Percentiles rank a stretch among this genome's conserved stretches.
Evolutionary conservation across 805 yeast genomes (phyloP).

Genomic region (Millerago galiae): DNA sequence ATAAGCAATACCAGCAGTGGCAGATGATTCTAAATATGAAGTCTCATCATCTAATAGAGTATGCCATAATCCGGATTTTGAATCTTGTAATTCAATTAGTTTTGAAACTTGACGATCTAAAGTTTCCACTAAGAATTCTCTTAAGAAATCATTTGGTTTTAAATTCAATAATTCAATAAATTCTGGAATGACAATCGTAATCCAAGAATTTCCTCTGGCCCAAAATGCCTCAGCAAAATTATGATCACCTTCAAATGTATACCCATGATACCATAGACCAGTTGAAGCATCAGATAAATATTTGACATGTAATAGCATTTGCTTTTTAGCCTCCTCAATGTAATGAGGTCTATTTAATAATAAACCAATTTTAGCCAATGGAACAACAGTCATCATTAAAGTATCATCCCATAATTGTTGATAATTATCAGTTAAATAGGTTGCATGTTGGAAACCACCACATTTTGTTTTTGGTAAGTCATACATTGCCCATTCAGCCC

Average conservation of each 20-base stretch:
- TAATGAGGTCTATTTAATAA: conserved; percentile 10
- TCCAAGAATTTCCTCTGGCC: conserved; percentile 14
- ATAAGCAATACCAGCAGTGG: conserved; percentile 11
- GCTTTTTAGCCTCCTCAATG: conserved; percentile 11
- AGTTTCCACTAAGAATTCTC: conserved; percentile 9
- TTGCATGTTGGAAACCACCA: conserved; percentile 12
- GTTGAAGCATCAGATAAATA: conserved; percentile 8
- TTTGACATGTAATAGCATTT: conserved; percentile 9
- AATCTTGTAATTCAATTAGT: conserved; percentile 9
- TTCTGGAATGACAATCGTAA: conserved; percentile 12
- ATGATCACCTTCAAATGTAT: conserved; percentile 11
- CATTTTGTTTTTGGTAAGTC: conserved; percentile 10
- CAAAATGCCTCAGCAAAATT: conserved; percentile 11
- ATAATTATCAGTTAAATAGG: conserved; percentile 10
- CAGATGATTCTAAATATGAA: conserved; percentile 10
- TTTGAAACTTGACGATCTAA: conserved; percentile 13
- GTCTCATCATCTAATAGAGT: conserved; percentile 10
- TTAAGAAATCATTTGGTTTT: conserved; percentile 8
- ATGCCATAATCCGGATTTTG: conserved; percentile 10
- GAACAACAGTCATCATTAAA: conserved; percentile 12
- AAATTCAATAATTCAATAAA: conserved; percentile 9
- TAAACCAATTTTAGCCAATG: conserved; percentile 11
- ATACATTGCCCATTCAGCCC: conserved; percentile 13
- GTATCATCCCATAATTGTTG: conserved; percentile 12
- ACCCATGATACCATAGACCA: conserved; percentile 12